Base-by-base conservation (phyloP, 768 basidiomycete species). In the Boletus reticulatus region DNA sequence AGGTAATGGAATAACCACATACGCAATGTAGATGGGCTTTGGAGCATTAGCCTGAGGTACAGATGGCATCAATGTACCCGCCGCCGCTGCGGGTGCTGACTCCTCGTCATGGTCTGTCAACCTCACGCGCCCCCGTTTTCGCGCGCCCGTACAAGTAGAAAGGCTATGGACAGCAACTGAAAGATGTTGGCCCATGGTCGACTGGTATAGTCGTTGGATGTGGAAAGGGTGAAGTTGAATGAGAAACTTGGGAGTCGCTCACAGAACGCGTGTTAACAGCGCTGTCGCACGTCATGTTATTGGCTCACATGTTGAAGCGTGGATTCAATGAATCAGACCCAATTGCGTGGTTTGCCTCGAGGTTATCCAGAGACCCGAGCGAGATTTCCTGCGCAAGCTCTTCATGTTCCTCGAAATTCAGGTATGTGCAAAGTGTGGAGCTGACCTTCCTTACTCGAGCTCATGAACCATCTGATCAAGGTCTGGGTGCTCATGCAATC, bases 1-100 rank as follows among this genome's bases (percentile, higher is more conserved):
- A 48, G 36, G 19, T 37, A 14, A 17, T 50, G 11, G 16, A 17
- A 45, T 24, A 32, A 43, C 31, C 16, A 68, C 68, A 36, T 60
- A 70, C 68, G 58, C 68, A 55, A 69, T 67, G 37, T 66, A 64
- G 17, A 70, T 44, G 38, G 66, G 62, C 53, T 61, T 64, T 38
- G 52, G 37, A 34, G 34, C 12, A 38, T 41, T 8, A 27, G 37
- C 36, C 32, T 52, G 52, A 19, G 51, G 14, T 7, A 29, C 9
- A n/a, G 57, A 24, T 27, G 50, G 48, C n/a, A 47, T 37, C 32
- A n/a, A 16, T 6, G 48, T 31, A 6, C 17, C 38, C 27, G 50
- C 47, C 16, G 32, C 38, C 27, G 50, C 47, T 17, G 32, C 53
- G 5, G 22, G 52, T 19, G 48, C 51, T 5, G 65, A 46, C 39